Base-by-base conservation (phyloP, 768 basidiomycete genomes). In the Dacryopinax primogenitus region DNA sequence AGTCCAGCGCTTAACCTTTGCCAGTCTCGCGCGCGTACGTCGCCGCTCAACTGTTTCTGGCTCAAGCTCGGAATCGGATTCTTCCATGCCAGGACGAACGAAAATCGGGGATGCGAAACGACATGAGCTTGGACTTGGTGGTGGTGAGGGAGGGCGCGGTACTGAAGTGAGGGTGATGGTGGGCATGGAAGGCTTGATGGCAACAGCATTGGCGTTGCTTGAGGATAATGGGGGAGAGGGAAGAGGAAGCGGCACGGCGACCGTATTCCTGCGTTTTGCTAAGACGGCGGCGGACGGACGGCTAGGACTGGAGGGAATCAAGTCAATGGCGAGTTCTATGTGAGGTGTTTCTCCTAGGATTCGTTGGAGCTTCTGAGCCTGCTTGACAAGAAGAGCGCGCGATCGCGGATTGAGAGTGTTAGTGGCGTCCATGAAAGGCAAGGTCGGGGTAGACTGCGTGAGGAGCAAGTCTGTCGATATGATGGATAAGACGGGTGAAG, bases 321-420 rank as follows among this genome's bases (percentile, higher is more conserved):
- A 32, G 51, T 58, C 51, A 21, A 58, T 58, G 3, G 51, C 51
- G 51, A 58, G 51, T 21, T 58, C 51, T 23, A 58, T 58, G 51
- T 58, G 51, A 3, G 51, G 51, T 30, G 51, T 13, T 18, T 58
- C 51, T 58, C 51, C 51, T 23, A 58, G 51, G 32, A 58, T 58
- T 6, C 51, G 51, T 30, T 58, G 51, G 51, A 58, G 51, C 51
- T 58, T 58, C 51, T 58, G 51, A 6, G 51, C 51, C 26, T 58
- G 51, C 30, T 58, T 58, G 26, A 58, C 51, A 21, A 58, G 51
- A 30, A 58, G 51, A 3, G 51, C 21, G 23, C 51, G 23, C 9
- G 51, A 58, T 13, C 51, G 51, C 3, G 51, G 51, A 3, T 23
- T 58, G 11, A 58, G 51, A 3, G 51, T 58, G 51, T 58, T 58